These are phyloP conservation scores for Giardia duodenalis DNA, from an alignment of 208 protist genomes.

Conservation along the genomic window DNA sequence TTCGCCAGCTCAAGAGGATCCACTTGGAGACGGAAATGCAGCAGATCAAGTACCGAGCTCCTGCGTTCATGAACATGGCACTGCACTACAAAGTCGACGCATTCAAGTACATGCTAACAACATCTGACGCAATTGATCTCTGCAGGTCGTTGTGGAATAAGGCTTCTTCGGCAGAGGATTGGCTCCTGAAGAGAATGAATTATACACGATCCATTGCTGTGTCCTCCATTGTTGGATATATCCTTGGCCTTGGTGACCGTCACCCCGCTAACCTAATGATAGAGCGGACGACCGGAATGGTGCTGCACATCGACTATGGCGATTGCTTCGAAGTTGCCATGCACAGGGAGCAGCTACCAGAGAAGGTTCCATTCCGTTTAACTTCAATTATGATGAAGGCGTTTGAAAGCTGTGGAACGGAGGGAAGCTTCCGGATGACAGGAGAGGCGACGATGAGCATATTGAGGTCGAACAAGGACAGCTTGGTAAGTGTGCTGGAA, in stretches of 20 bases:
- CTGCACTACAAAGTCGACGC: conserved; percentile 85
- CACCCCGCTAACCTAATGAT: conserved; percentile 99
- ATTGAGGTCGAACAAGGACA: conserved; percentile 87
- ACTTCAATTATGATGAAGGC: conserved; percentile 91
- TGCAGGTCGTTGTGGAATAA: conserved; percentile 85
- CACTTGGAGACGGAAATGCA: conserved; percentile 46
- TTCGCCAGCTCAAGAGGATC: conserved; percentile 68
- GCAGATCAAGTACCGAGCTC: conserved; percentile 55
- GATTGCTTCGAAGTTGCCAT: conserved; percentile 98
- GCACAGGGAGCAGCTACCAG: conserved; percentile 86
- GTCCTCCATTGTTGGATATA: conserved; percentile 81
- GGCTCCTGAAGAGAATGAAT: conserved; percentile 84
- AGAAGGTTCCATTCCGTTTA: conserved; percentile 97
- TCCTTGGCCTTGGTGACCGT: conserved; percentile 75
- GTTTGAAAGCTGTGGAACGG: conserved; percentile 90
- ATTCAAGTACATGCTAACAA: conserved; percentile 34
- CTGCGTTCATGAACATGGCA: conserved; percentile 77
- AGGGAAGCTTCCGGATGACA: conserved; percentile 88
- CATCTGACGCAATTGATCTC: conserved; percentile 43
- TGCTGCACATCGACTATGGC: conserved; percentile 99
- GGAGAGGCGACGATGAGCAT: conserved; percentile 89
- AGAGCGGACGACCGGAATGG: conserved; percentile 77
- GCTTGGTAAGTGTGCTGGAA: conserved; percentile 93
- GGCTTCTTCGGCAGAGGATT: conserved; percentile 78
- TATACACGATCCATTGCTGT: conserved; percentile 91